Evolutionary conservation across 1,284 basidiomycete species (phyloP).

Genomic region (Apiotrichum gracile): DNA sequence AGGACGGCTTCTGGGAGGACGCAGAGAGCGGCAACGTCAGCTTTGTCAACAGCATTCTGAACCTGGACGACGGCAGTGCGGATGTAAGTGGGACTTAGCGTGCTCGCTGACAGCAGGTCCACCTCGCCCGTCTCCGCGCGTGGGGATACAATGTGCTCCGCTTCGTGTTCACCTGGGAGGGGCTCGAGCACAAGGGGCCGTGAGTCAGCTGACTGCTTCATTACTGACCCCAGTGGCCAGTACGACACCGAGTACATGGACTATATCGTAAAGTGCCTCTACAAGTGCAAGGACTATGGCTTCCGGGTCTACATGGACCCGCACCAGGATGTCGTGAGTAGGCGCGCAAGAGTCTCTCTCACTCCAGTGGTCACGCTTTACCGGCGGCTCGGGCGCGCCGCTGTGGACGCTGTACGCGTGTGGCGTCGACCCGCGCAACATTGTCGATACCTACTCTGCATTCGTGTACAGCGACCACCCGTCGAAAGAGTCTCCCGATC

Average conservation of each 20-base stretch:
- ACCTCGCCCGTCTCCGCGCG: conserved; percentile 72
- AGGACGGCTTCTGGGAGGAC: conserved; percentile 81
- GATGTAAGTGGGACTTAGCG: conserved; percentile 27
- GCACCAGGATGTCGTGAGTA: conserved; percentile 87
- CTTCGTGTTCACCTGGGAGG: conserved; percentile 91
- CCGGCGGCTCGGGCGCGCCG: conserved; percentile 91
- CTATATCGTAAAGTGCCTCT: conserved; percentile 77
- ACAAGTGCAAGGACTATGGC: conserved; percentile 90
- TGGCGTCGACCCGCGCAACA: conserved; percentile 78
- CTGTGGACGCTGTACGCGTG: conserved; percentile 91
- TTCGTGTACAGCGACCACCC: conserved; percentile 88
- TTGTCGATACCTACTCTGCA: conserved; percentile 78
- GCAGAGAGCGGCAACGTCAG: conserved; percentile 66
- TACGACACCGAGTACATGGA: conserved; percentile 92
- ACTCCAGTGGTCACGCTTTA: conserved; percentile 88
- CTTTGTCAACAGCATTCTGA: conserved; percentile 72
- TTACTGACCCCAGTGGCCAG: conserved; percentile 57
- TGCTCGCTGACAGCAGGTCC: conserved; percentile 56
- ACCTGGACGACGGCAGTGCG: conserved; percentile 53
- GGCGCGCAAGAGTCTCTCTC: background rate
- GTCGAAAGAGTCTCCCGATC: conserved; percentile 54
- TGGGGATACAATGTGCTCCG: conserved; percentile 96
- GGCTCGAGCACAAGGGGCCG: conserved; percentile 88
- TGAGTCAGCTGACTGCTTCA: conserved; percentile 53
- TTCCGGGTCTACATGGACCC: conserved; percentile 93